Percentiles rank a stretch among this genome's conserved stretches.
phyloP scores from a whole-genome alignment of 768 basidiomycete species.

The Tricholoma matsutake region DNA sequence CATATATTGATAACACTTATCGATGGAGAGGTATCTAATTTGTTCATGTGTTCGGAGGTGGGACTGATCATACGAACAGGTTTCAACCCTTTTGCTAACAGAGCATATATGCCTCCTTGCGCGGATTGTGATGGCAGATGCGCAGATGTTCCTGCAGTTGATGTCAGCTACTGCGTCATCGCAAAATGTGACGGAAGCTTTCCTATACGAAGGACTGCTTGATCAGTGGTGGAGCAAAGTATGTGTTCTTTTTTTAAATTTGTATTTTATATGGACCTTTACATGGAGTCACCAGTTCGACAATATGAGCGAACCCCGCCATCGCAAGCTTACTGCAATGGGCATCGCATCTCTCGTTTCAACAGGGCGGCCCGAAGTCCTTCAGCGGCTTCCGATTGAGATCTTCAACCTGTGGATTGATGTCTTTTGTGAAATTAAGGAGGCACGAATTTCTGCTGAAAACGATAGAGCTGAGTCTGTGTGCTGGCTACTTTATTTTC shows the following conservation, averaged over 20 bases:
- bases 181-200: constrained; percentile 44
- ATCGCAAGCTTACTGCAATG: constrained; percentile 83
- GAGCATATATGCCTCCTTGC: constrained; percentile 75
- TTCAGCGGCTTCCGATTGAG: constrained; percentile 68
- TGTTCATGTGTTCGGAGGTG: constrained; percentile 4
- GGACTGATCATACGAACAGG: constrained; percentile 24
- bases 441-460: constrained; percentile 43
- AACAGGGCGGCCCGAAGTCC: constrained; percentile 69
- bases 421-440: constrained; percentile 83
- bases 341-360: constrained; percentile 75
- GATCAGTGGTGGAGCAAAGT: constrained; percentile 86
- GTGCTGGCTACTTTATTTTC: not conserved
- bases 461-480: constrained; percentile 35
- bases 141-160: constrained; percentile 65
- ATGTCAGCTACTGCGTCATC: constrained; percentile 58
- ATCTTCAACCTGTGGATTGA: constrained; percentile 88
- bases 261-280: not conserved
- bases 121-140: constrained; percentile 66
- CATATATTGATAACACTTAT: constrained; percentile 55
- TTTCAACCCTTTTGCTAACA: constrained; percentile 46
- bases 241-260: constrained; percentile 17
- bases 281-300: constrained; percentile 61
- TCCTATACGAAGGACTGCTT: constrained; percentile 63
- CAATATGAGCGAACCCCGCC: constrained; percentile 81
- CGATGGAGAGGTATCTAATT: constrained; percentile 61